These are phyloP conservation scores for Hypoxylon rubiginosum DNA, from an alignment of 2,329 filamentous ascomycete genomes.

Conservation along the genomic window DNA sequence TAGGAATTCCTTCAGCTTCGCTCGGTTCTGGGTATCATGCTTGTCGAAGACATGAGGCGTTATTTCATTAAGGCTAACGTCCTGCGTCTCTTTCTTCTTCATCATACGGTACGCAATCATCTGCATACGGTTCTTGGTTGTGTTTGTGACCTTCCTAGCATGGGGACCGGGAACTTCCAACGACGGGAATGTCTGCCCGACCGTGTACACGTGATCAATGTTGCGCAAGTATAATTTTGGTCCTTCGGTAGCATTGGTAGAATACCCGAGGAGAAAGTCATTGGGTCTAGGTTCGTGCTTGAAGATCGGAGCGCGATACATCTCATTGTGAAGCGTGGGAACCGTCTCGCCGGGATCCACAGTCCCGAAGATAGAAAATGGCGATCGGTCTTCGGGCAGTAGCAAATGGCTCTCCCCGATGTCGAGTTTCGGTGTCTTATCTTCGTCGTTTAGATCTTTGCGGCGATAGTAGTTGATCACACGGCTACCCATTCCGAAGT, in stretches of 20 bases:
- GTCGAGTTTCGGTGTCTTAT: slow-evolving; percentile 82
- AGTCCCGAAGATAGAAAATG: slow-evolving; percentile 94
- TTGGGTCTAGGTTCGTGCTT: slow-evolving; percentile 81
- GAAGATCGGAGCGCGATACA: slow-evolving; percentile 96
- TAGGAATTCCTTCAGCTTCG: slow-evolving; percentile 97
- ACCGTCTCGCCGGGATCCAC: slow-evolving; percentile 92
- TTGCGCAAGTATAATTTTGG: slow-evolving; percentile 86
- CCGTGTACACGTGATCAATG: slow-evolving; percentile 90
- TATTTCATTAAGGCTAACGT: slow-evolving; percentile 83
- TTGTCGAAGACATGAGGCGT: slow-evolving; percentile 93
- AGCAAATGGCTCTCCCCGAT: slow-evolving; percentile 91
- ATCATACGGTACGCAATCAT: slow-evolving; percentile 95
- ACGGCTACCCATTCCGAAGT: slow-evolving; percentile 96
- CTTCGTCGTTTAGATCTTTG: slow-evolving; percentile 79
- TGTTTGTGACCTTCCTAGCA: slow-evolving; percentile 93
- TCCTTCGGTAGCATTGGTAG: slow-evolving; percentile 82
- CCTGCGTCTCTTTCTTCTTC: slow-evolving; percentile 77
- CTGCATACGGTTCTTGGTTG: slow-evolving; percentile 96
- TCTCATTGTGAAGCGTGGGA: slow-evolving; percentile 91
- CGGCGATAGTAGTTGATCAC: slow-evolving; percentile 97
- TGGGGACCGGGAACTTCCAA: slow-evolving; percentile 94
- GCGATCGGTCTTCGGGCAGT: slow-evolving; percentile 93
- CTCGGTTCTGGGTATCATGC: slow-evolving; percentile 93
- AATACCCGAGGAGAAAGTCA: slow-evolving; percentile 90
- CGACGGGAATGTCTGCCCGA: slow-evolving; percentile 93